Evolutionary conservation across 495 filamentous ascomycete genomes (phyloP).

Genomic region (Neurospora sp.): DNA sequence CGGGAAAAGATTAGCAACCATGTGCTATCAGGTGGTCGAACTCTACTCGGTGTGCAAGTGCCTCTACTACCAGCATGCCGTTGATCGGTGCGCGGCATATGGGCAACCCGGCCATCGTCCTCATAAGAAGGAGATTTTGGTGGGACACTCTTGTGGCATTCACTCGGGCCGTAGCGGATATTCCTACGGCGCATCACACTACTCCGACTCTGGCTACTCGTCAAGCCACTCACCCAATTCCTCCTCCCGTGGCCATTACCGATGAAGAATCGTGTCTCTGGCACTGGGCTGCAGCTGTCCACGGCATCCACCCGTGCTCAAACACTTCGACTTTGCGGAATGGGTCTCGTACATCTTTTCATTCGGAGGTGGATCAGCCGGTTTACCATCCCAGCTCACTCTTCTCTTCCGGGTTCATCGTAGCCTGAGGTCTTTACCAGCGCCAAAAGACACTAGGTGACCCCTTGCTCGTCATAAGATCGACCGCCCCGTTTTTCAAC

Average conservation of each 20-base stretch:
- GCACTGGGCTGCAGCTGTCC: not conserved
- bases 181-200: not conserved
- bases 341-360: not conserved
- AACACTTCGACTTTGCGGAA: not conserved
- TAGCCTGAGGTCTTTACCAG: not conserved
- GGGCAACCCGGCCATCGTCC: slow-evolving; percentile 20
- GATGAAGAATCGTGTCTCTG: not conserved
- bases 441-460: not conserved
- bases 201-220: not conserved
- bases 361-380: not conserved
- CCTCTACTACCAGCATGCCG: slow-evolving; percentile 67
- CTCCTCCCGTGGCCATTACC: not conserved
- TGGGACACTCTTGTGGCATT: not conserved
- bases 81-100: slow-evolving; percentile 63
- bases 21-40: slow-evolving; percentile 69
- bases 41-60: slow-evolving; percentile 72
- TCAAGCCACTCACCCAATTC: not conserved
- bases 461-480: not conserved
- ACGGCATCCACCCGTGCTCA: not conserved
- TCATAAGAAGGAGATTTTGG: not conserved
- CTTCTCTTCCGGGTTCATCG: not conserved
- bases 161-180: not conserved
- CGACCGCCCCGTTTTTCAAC: not conserved
- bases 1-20: slow-evolving; percentile 18
- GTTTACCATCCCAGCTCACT: not conserved